Percentiles rank a stretch among this genome's conserved stretches.
These are phyloP conservation scores for Camellia sinensis DNA, from an alignment of 148 eudicot species.

Conservation along the genomic window DNA sequence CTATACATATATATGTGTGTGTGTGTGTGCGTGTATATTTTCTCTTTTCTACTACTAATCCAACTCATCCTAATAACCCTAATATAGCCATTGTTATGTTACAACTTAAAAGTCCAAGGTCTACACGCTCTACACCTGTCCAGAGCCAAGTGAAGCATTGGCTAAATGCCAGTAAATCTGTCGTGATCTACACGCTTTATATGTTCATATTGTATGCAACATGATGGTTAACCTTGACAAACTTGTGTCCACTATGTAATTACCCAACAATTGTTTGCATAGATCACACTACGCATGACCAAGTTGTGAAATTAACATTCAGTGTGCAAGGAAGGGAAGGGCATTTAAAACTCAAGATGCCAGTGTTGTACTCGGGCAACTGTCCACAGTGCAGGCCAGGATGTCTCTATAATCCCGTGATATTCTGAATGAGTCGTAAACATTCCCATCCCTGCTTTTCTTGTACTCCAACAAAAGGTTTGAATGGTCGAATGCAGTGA, in stretches of 20 bases:
- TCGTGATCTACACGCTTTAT: no score
- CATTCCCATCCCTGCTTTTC: constrained; percentile 80
- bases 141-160: no score
- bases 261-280: background rate
- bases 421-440: constrained; percentile 75
- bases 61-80: no score
- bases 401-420: constrained; percentile 76
- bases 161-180: no score
- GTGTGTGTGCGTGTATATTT: no score
- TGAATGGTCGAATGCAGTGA: constrained; percentile 74
- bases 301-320: background rate
- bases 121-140: no score
- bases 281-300: no score
- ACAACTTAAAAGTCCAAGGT: no score
- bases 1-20: no score
- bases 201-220: no score
- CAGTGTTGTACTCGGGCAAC: constrained; percentile 63
- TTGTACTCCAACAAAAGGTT: constrained; percentile 81
- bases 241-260: background rate
- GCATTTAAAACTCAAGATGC: constrained; percentile 19
- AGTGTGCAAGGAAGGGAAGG: background rate
- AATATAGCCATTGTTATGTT: no score
- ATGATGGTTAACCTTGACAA: background rate
- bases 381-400: constrained; percentile 74
- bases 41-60: no score